phyloP scores from a whole-genome alignment of 345 rosid species.

The Salix purpurea region DNA sequence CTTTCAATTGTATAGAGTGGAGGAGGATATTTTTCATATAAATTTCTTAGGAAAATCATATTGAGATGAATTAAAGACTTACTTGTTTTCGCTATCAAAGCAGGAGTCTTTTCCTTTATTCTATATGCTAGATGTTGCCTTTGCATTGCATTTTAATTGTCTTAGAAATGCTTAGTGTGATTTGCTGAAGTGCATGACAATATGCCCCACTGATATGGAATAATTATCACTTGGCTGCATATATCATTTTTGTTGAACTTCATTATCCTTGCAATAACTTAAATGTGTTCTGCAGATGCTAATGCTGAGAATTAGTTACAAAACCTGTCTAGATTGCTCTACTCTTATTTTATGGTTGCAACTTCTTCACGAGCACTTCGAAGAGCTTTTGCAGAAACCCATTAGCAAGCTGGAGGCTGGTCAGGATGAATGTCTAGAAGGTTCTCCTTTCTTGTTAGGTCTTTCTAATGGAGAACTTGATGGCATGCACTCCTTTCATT shows the following conservation, averaged over 20 bases:
- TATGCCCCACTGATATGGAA: not conserved
- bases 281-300: conserved; percentile 53
- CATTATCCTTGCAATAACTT: not conserved
- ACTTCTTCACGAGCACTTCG: conserved; percentile 54
- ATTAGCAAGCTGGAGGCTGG: conserved; percentile 21
- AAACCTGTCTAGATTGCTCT: conserved; percentile 31
- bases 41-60: not conserved
- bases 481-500: conserved; percentile 35
- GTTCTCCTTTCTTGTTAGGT: conserved; percentile 63
- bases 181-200: not conserved
- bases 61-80: not conserved
- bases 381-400: conserved; percentile 44
- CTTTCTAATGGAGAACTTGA: conserved; percentile 33
- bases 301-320: conserved; percentile 68
- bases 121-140: not conserved
- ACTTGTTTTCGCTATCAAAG: not conserved
- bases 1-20: not conserved
- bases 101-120: not conserved
- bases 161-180: not conserved
- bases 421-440: conserved; percentile 54
- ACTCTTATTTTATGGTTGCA: conserved; percentile 62
- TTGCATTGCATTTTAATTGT: not conserved
- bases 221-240: not conserved
- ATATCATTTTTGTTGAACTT: not conserved
- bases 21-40: not conserved